Evolutionary conservation across 768 basidiomycete genomes (phyloP), one percentile per base, ranked within the genome.

Genomic region (Boletellus ananiceps): DNA sequence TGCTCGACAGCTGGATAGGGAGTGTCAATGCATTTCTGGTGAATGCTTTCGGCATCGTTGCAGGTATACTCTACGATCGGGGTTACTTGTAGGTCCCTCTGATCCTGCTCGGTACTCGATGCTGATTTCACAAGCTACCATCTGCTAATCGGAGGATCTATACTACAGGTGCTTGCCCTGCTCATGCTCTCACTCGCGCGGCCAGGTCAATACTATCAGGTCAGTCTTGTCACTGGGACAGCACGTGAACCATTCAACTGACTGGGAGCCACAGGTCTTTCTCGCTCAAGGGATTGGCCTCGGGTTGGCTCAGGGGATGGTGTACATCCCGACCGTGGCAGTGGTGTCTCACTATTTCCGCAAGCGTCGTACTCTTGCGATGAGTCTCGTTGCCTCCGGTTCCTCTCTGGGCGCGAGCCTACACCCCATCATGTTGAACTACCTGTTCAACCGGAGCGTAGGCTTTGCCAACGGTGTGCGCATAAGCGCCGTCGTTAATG

Each of bases 401-500:
- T 60, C 74, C 51, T 64, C 67, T 49, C 39, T 64, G 11, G 65
- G 66, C 23, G 13, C 61, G 2, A 40, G 58, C 31, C 54, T 56
- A 23, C 69, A 53, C 47, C 67, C 42, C 46, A 62, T 47, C 36
- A 69, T 54, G 69, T 69, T 68, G 58, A 69, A 69, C 52, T 59
- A 57, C 29, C 37, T 58, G 25, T 56, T 45, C 37, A 54, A 55
- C 41, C 37, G 52, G 7, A 38, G 43, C 4, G 27, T 57, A n/a
- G 57, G 50, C 69, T 82, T 79, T 32, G 64, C 70, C n/a, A 69
- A 71, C 29, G 76, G 76, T 27, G 76, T 77, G n/a, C 73, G 73
- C 15, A 72, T 70, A 18, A 79, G 75, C 41, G 77, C 77, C 13
- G 75, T 65, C 7, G 53, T 80, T 23, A 61, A 70, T 32, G 67